phyloP scores from a whole-genome alignment of 2,329 filamentous ascomycete species.

The Ceratocystis colombiana region DNA sequence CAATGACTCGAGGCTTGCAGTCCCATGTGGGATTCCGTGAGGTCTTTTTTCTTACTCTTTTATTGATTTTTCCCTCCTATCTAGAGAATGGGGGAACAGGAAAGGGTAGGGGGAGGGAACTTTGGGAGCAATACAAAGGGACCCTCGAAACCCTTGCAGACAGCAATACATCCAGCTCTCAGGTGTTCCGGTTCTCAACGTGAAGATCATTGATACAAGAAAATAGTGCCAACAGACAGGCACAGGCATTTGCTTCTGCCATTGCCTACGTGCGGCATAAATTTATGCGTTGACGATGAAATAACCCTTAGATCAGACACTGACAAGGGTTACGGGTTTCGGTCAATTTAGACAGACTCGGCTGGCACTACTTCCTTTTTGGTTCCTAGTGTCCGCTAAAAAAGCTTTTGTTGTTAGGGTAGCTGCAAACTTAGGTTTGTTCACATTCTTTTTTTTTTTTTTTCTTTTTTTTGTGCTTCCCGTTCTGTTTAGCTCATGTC shows the following conservation, averaged over 20 bases:
- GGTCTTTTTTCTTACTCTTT: background rate
- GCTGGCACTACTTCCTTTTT: background rate
- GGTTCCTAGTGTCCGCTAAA: background rate
- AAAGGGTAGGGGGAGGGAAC: background rate
- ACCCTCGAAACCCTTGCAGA: background rate
- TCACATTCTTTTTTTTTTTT: background rate
- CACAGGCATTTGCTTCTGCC: too few relatives aligned
- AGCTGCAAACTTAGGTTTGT: background rate
- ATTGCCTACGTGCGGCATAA: too few relatives aligned
- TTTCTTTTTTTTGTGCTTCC: background rate
- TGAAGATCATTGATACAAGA: too few relatives aligned
- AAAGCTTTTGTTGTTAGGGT: slow-evolving; percentile 1
- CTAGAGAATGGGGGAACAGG: background rate
- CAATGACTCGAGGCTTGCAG: slow-evolving; percentile 3
- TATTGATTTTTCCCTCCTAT: background rate
- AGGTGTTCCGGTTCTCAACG: too few relatives aligned
- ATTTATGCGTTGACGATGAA: accelerated
- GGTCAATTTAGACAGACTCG: background rate
- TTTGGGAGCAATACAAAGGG: background rate
- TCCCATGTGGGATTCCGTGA: slow-evolving; percentile 12
- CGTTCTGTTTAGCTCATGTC: slow-evolving; percentile 4
- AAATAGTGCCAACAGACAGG: too few relatives aligned
- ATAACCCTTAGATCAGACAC: too few relatives aligned
- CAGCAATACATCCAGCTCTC: too few relatives aligned
- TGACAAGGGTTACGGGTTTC: accelerated